Base-by-base conservation (phyloP, 495 filamentous ascomycete species). In the Penicillium subrubescens region DNA sequence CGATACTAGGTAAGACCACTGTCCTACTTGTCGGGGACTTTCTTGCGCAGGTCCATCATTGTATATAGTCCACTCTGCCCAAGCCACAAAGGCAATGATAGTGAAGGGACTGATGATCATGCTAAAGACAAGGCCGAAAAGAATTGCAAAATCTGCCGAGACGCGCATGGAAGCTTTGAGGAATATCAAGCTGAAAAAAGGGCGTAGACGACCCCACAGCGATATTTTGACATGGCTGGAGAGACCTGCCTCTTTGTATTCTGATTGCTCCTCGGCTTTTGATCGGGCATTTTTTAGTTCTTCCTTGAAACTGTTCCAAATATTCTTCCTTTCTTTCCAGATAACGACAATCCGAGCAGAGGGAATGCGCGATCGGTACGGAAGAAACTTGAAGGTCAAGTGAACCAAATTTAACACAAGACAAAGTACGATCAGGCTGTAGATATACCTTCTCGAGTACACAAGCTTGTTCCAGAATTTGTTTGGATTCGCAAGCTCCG, bases 101-200 rank as follows among this genome's bases (percentile, higher is more conserved):
- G 75, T 76, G 0, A 78, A 60, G 0, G 74, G 74, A n/a, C 75
- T 78, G 43, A 73, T 60, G 15, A 78, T 67, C 66, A 78, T 73
- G 51, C 75, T 78, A 25, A 78, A 74, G 0, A 73, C 1, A 0
- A 76, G 44, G 0, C 70, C 69, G 11, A 68, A 63, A 0, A 78
- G 62, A 17, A 75, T 72, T 0, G 31, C 50, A 15, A 68, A 21
- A 19, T 76, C 75, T 0, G 61, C 50, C 2, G 66, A 0, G 0
- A 70, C 55, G 10, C 65, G 68, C 4, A 71, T 7, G 27, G 67
- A 66, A 0, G 59, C 60, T 8, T 60, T 67, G 3, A 67, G 25
- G 21, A 67, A 65, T 6, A 51, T 60, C 3, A 62, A 10, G 8
- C 56, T 66, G 37, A 75, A 63, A 2, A 69, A n/a, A 7, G 54